Evolutionary conservation across 148 eudicot species (phyloP), one percentile per base, ranked within the genome.

Genomic region (Cornus kousa): DNA sequence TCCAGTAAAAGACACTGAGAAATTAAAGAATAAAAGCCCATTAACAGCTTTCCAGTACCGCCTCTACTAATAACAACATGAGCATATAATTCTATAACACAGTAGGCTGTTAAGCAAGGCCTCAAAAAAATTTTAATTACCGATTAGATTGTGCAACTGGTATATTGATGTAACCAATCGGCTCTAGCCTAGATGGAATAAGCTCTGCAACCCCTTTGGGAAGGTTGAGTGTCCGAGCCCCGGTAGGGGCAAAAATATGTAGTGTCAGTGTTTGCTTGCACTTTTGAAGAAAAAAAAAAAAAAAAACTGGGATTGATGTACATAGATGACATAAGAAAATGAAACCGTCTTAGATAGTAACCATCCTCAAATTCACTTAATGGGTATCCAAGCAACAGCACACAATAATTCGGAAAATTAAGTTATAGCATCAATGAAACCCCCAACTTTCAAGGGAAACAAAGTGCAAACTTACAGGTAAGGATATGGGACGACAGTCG

Each of bases 401-500:
- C 16, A 39, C 16, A 5, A 65, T 14, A 20, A 31, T 46, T 24
- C 24, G 16, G 50, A 40, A 39, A 72, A 39, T 22, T 67, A 17
- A 14, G 33, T 37, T n/a, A 53, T 31, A 73, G n/a, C 13, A 20
- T 19, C 7, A 77, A 13, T 48, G 70, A 81, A 74, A 72, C 14
- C 59, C 59, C 59, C 59, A 11, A 12, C 2, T 53, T 48, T 53
- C 59, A 11, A 16, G 59, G 33, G 12, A 72, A 72, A 65, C 20
- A 7, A 43, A 71, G 28, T 19, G 68, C 37, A 79, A 76, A 85
- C 91, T 88, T 87, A 90, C 94, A 28, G 97, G 95, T 80, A 89
- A 32, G 72, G 93, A 87, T 68, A 73, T 9, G 12, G 95, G 83
- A 59, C 76, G 87, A 17, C 70, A 37, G 66, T 37, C 64, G 31